Evolutionary conservation across 2,329 filamentous ascomycete species (phyloP).

Genomic region (Nemania sp.): DNA sequence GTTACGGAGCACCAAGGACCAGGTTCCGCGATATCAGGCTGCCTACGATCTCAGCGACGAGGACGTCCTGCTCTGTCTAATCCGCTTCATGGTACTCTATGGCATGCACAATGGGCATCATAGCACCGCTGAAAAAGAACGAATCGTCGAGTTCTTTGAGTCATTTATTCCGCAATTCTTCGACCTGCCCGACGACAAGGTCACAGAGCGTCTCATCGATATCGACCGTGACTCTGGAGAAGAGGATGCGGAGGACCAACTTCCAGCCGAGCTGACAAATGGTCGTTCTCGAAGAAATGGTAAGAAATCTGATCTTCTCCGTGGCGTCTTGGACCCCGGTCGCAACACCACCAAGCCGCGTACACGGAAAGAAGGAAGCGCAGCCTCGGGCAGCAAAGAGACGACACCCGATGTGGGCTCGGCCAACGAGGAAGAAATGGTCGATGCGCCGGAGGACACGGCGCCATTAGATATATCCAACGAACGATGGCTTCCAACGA

Average conservation of each 20-base stretch:
- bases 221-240: conserved; percentile 73
- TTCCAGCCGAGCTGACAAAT: conserved; percentile 72
- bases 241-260: conserved; percentile 76
- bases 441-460: conserved; percentile 62
- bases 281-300: conserved; percentile 70
- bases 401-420: conserved; percentile 85
- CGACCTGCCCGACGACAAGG: conserved; percentile 71
- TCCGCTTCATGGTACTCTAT: conserved; percentile 67
- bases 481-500: conserved; percentile 67
- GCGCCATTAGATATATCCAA: conserved; percentile 65
- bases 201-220: conserved; percentile 68
- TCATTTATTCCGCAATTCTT: conserved; percentile 78
- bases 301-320: conserved; percentile 80
- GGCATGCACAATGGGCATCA: conserved; percentile 71
- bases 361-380: conserved; percentile 77
- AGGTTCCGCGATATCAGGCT: conserved; percentile 72
- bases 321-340: conserved; percentile 80
- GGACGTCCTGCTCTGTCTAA: conserved; percentile 66
- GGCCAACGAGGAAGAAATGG: conserved; percentile 75
- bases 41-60: conserved; percentile 74
- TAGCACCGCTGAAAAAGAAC: conserved; percentile 72
- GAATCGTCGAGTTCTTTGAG: conserved; percentile 76
- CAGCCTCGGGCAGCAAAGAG: conserved; percentile 80
- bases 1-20: conserved; percentile 64
- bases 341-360: conserved; percentile 72